These are phyloP conservation scores for Fusarium incarnatum DNA, from an alignment of 2,329 filamentous ascomycete species.

Conservation along the genomic window DNA sequence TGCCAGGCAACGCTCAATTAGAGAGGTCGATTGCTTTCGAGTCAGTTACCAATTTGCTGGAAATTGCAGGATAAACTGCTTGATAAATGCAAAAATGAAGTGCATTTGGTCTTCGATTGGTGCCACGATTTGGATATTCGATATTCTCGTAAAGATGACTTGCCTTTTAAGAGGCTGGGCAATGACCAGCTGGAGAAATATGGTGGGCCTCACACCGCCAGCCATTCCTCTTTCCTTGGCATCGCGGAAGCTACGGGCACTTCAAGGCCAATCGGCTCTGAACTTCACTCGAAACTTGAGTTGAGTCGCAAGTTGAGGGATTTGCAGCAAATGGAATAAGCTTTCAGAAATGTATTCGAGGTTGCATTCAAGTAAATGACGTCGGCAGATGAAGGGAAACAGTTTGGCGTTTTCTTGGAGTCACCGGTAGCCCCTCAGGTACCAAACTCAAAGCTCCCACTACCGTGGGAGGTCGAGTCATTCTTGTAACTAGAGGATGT, in stretches of 20 bases:
- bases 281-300: background rate
- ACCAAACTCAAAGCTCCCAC: slow-evolving; percentile 8
- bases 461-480: background rate
- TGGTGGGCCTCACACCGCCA: background rate
- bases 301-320: background rate
- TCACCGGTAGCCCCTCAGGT: background rate
- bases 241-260: slow-evolving; percentile 28
- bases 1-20: slow-evolving; percentile 40
- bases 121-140: slow-evolving; percentile 32
- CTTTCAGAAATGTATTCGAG: background rate
- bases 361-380: slow-evolving; percentile 17
- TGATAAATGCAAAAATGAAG: background rate
- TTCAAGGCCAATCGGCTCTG: slow-evolving; percentile 1
- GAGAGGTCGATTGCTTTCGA: slow-evolving; percentile 22
- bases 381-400: background rate
- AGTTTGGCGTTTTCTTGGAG: slow-evolving; percentile 2
- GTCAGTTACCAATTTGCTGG: slow-evolving; percentile 6
- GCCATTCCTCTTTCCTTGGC: slow-evolving; percentile 33
- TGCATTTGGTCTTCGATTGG: slow-evolving; percentile 16
- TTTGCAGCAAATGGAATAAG: background rate
- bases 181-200: background rate
- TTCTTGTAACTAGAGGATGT: background rate
- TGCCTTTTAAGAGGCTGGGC: slow-evolving; percentile 19
- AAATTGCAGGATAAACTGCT: background rate
- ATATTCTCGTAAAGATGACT: slow-evolving; percentile 6